Percentiles rank a stretch among this genome's conserved stretches.
phyloP scores from a whole-genome alignment of 768 basidiomycete genomes.

The Sporobolomyces phaffii region DNA sequence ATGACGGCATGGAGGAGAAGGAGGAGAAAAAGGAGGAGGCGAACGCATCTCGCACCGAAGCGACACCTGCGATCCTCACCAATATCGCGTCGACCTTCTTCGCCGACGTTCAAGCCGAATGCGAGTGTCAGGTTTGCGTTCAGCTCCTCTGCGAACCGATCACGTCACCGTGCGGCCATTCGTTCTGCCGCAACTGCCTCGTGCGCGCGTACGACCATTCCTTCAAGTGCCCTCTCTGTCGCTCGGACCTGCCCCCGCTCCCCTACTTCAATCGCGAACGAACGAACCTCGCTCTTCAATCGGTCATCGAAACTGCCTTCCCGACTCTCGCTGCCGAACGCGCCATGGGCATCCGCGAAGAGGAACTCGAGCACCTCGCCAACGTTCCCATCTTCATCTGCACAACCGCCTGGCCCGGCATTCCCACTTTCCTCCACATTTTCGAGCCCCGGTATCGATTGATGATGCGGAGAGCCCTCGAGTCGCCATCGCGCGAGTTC shows the following conservation, averaged over 20 bases:
- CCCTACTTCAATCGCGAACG: constrained; percentile 23
- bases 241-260: constrained; percentile 64
- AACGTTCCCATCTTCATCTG: constrained; percentile 88
- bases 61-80: background rate
- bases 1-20: constrained; percentile 12
- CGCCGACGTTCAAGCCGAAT: constrained; percentile 54
- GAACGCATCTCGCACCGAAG: background rate
- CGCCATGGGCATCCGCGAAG: constrained; percentile 59
- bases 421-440: constrained; percentile 83
- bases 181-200: constrained; percentile 83
- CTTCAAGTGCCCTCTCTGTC: constrained; percentile 74
- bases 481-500: constrained; percentile 67
- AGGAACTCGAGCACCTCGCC: constrained; percentile 63
- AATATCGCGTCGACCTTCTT: constrained; percentile 41
- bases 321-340: constrained; percentile 63
- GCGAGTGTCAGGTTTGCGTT: constrained; percentile 89
- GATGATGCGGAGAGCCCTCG: constrained; percentile 93
- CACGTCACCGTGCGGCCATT: constrained; percentile 93
- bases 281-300: constrained; percentile 18
- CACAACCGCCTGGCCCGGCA: constrained; percentile 81
- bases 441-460: constrained; percentile 91
- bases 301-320: constrained; percentile 63
- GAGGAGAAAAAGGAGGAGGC: constrained; percentile 5
- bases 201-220: constrained; percentile 85
- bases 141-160: constrained; percentile 74